These are phyloP conservation scores for Fraxinus greggii DNA, from an alignment of 305 asterid species.

Conservation along the genomic window DNA sequence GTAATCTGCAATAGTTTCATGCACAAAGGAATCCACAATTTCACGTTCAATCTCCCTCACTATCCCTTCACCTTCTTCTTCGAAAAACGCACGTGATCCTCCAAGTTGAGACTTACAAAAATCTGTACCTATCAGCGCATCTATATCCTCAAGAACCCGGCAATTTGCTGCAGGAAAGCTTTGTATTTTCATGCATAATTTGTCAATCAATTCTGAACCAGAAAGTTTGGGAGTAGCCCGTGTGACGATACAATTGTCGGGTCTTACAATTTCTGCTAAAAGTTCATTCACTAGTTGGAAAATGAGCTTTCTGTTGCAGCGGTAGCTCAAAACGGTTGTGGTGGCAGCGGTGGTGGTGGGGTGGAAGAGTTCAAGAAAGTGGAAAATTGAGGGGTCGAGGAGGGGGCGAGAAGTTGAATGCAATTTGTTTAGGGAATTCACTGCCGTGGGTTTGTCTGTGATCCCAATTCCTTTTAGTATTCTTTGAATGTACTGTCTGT, in stretches of 20 bases:
- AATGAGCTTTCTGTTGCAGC: constrained; percentile 60
- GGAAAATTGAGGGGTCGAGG: constrained; percentile 74
- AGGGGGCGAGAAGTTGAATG: constrained; percentile 64
- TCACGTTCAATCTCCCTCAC: constrained; percentile 63
- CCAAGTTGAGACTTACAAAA: constrained; percentile 19
- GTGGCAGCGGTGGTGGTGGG: constrained; percentile 26
- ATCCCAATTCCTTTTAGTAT: constrained; percentile 66
- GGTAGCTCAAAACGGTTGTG: constrained; percentile 28
- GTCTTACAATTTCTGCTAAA: constrained; percentile 41
- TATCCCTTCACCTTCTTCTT: constrained; percentile 50
- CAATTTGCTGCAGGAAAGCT: constrained; percentile 57
- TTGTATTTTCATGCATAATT: constrained; percentile 40
- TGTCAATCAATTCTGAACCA: constrained; percentile 38
- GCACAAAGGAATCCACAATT: constrained; percentile 51
- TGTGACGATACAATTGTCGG: constrained; percentile 25
- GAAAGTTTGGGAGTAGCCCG: not conserved
- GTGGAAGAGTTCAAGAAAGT: constrained; percentile 69
- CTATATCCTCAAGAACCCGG: constrained; percentile 67
- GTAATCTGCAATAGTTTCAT: constrained; percentile 47
- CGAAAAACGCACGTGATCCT: constrained; percentile 16
- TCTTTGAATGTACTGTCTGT: constrained; percentile 48
- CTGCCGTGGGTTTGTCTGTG: constrained; percentile 37
- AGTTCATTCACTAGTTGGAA: constrained; percentile 74
- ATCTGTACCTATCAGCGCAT: constrained; percentile 50
- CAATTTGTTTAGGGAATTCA: constrained; percentile 47